Evolutionary conservation across 2,329 filamentous ascomycete species (phyloP).

Genomic region (Ophiostoma montium): DNA sequence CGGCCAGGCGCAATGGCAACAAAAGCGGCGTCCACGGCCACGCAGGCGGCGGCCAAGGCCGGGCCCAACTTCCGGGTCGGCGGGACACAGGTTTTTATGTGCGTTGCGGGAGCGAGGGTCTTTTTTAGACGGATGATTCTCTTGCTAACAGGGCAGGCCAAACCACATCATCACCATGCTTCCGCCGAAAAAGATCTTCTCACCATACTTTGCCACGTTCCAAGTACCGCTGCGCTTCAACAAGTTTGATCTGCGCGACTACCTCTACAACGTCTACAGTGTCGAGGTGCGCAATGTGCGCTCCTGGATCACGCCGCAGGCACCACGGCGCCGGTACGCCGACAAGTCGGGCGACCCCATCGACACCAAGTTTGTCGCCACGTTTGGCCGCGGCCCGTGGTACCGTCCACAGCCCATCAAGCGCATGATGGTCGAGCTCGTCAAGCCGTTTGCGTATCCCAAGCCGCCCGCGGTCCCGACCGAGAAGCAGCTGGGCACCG

Average conservation of each 20-base stretch:
- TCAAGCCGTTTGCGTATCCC: constrained; percentile 79
- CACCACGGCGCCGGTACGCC: constrained; percentile 38
- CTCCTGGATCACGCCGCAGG: constrained; percentile 62
- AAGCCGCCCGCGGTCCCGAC: constrained; percentile 44
- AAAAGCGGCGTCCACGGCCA: constrained; percentile 24
- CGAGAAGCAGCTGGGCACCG: constrained; percentile 5
- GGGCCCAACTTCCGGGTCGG: constrained; percentile 32
- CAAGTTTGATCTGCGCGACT: constrained; percentile 93
- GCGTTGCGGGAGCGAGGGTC: constrained; percentile 15
- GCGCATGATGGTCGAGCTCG: constrained; percentile 89
- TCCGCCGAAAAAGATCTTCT: constrained; percentile 51
- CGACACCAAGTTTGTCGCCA: not conserved
- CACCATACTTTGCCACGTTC: constrained; percentile 77
- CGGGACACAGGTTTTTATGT: constrained; percentile 43
- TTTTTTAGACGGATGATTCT: too few relatives aligned
- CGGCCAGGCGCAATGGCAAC: constrained; percentile 12
- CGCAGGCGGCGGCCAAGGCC: constrained; percentile 21
- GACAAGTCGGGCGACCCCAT: constrained; percentile 17
- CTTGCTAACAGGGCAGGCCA: constrained; percentile 40
- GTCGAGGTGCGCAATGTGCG: constrained; percentile 61
- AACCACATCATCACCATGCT: constrained; percentile 69
- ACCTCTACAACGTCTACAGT: constrained; percentile 75
- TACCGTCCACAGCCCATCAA: constrained; percentile 64
- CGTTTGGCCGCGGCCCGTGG: constrained; percentile 32
- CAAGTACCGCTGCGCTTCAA: constrained; percentile 81